Evolutionary conservation across 495 filamentous ascomycete species (phyloP).

Genomic region (Penicillium canariense): DNA sequence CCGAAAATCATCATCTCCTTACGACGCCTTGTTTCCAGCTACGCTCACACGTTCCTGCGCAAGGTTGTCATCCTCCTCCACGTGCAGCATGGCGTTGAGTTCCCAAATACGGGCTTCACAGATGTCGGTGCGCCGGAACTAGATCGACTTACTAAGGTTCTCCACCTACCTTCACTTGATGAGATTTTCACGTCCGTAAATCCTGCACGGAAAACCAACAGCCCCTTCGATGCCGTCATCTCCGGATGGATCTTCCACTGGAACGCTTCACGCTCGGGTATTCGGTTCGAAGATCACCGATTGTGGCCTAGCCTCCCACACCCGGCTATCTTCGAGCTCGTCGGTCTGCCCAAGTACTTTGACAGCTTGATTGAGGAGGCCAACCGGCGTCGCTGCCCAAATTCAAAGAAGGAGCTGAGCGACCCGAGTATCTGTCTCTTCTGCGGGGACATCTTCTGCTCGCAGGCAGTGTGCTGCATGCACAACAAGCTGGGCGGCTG

Average conservation of each 20-base stretch:
- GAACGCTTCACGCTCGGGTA: slow-evolving; percentile 45
- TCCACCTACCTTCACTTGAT: slow-evolving; percentile 75
- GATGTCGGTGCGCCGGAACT: slow-evolving; percentile 71
- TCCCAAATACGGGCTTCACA: slow-evolving; percentile 68
- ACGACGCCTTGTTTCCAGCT: slow-evolving; percentile 63
- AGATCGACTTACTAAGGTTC: slow-evolving; percentile 69
- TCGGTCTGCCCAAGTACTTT: slow-evolving; percentile 87
- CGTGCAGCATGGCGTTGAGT: slow-evolving; percentile 84
- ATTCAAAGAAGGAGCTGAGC: slow-evolving; percentile 80
- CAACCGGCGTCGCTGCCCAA: slow-evolving; percentile 80
- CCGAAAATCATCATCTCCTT: slow-evolving; percentile 44
- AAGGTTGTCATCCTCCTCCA: slow-evolving; percentile 82
- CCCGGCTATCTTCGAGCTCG: slow-evolving; percentile 88
- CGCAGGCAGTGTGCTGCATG: slow-evolving; percentile 87
- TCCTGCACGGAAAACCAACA: slow-evolving; percentile 32
- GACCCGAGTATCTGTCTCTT: slow-evolving; percentile 92
- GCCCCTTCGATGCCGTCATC: slow-evolving; percentile 52
- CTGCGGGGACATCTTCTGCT: slow-evolving; percentile 94
- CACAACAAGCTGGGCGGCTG: slow-evolving; percentile 75
- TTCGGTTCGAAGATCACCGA: slow-evolving; percentile 40
- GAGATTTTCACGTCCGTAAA: slow-evolving; percentile 62
- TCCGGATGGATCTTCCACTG: slow-evolving; percentile 77
- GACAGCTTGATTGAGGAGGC: slow-evolving; percentile 92
- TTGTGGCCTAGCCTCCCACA: slow-evolving; percentile 62
- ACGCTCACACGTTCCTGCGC: slow-evolving; percentile 84